These are phyloP conservation scores for Breviolum minutum DNA, from an alignment of 73 alveolate genomes.

Conservation along the genomic window DNA sequence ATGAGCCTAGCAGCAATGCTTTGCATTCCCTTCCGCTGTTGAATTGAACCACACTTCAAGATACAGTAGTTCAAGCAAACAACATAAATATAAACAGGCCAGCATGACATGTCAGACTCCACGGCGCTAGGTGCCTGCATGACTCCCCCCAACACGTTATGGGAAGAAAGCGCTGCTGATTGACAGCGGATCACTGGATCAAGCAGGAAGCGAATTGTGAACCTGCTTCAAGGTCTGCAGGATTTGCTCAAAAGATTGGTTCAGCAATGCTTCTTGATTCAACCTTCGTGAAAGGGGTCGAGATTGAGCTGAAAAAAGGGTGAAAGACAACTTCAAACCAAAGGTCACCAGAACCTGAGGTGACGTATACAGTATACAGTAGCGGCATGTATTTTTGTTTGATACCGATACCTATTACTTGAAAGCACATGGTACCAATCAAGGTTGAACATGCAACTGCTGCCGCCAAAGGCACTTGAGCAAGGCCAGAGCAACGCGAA, in stretches of 20 bases:
- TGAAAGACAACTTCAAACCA: not conserved
- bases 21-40: not conserved
- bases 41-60: not conserved
- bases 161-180: not conserved
- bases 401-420: not conserved
- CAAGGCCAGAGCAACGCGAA: constrained; percentile 98
- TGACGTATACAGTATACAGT: not conserved
- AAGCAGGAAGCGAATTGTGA: not conserved
- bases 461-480: constrained; percentile 56
- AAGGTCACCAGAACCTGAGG: not conserved
- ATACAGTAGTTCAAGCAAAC: not conserved
- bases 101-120: constrained; percentile 89
- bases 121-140: constrained; percentile 82
- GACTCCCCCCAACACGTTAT: too few species aligned
- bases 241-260: constrained; percentile 92
- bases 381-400: not conserved
- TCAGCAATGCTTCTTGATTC: constrained; percentile 63
- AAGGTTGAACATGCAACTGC: not conserved
- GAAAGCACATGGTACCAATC: constrained; percentile 9
- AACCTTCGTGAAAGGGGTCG: not conserved
- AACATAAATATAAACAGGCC: not conserved
- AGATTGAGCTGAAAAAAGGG: too few species aligned
- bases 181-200: not conserved
- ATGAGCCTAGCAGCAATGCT: constrained; percentile 53
- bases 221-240: constrained; percentile 95